Evolutionary conservation across 345 rosid genomes (phyloP), one percentile per base, ranked within the genome.

Genomic region (Rhizophora apiculata): DNA sequence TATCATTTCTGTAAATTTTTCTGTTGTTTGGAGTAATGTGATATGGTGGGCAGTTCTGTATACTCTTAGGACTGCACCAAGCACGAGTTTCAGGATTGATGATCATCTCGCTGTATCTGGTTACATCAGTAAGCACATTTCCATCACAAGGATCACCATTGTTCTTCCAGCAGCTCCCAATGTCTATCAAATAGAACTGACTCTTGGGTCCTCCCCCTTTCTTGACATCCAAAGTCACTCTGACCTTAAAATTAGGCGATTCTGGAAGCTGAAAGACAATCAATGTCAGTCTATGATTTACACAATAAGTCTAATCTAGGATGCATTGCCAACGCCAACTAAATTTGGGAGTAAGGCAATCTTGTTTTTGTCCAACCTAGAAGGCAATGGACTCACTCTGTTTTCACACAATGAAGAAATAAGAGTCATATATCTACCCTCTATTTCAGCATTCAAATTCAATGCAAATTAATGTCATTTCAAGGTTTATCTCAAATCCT

Each of bases 261-360:
- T 76, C 80, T 52, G 72, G 80, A 65, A 85, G 97, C 97, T 93
- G 85, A 11, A 74, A 74, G 56, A n/a, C 20, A 60, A 53, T 31
- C 0, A 48, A 49, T 55, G 56, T 37, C 37, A 43, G 29, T 6
- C 18, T 43, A 15, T 53, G 43, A 30, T 30, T 4, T 15, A 18
- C 2, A 24, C 24, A 62, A 43, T 13, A 7, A 9, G 46, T 39
- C 46, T 10, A 39, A 39, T 11, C 46, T 39, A 39, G 46, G 10
- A 39, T 13, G 51, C 5, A 70, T 57, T 9, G 56, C 10, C 37
- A 34, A 34, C 1, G 2, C 37, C 37, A 34, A 34, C 37, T 7
- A 8, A 7, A 34, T 34, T 34, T 34, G 10, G 10, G 37, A 34
- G 10, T 8, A 34, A 34, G 37, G 37, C 37, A 34, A 1, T 34